Evolutionary conservation across 2,329 filamentous ascomycete genomes (phyloP).

Genomic region (Beauveria sp.): DNA sequence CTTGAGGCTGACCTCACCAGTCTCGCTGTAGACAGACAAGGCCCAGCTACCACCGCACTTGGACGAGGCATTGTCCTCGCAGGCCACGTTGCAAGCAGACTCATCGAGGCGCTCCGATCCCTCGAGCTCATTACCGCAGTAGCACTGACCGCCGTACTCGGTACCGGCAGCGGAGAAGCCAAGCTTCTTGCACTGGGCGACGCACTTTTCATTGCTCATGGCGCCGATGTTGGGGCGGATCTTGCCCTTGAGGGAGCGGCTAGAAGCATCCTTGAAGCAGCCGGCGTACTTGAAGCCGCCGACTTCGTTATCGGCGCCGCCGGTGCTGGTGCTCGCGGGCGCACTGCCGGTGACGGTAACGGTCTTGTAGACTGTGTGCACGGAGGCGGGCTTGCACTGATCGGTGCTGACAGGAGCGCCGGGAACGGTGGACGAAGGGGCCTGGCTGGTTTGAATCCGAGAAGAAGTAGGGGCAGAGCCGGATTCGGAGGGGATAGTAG

Average conservation of each 20-base stretch:
- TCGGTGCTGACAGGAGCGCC: constrained; percentile 13
- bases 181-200: constrained; percentile 37
- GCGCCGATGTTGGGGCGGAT: constrained; percentile 33
- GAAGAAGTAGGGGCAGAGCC: neutral
- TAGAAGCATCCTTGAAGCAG: constrained; percentile 33
- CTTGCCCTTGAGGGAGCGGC: constrained; percentile 32
- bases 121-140: constrained; percentile 33
- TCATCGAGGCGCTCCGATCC: constrained; percentile 36
- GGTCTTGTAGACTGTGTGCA: constrained; percentile 36
- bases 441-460: neutral
- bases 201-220: constrained; percentile 38
- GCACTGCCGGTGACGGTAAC: constrained; percentile 34
- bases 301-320: constrained; percentile 11
- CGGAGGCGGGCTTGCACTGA: constrained; percentile 20
- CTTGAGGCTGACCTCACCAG: constrained; percentile 23
- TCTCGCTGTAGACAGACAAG: constrained; percentile 36
- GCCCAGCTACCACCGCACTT: constrained; percentile 43
- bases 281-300: constrained; percentile 31
- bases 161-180: constrained; percentile 40
- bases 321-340: constrained; percentile 13
- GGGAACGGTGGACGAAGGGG: constrained; percentile 16
- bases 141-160: constrained; percentile 47
- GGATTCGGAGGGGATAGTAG: neutral
- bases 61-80: constrained; percentile 39
- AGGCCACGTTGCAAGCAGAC: constrained; percentile 37